Evolutionary conservation across 805 yeast genomes (phyloP).

Genomic region (Tetrapisispora fleetii): DNA sequence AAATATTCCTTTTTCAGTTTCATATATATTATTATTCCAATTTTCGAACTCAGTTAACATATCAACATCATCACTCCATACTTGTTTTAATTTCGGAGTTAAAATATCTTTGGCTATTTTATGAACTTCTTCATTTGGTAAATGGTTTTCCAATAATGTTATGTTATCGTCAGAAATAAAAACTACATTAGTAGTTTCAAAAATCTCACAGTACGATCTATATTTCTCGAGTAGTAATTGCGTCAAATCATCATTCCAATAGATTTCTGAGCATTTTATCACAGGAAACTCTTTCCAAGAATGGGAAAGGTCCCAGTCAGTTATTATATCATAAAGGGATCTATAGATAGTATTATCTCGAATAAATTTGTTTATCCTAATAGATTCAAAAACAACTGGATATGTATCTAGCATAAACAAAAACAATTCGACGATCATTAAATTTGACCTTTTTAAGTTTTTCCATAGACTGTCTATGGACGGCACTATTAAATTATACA

Average conservation of each 20-base stretch:
- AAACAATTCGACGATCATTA: conserved; percentile 1
- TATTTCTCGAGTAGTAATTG: background rate
- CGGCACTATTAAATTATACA: conserved; percentile 10
- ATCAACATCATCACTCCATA: background rate
- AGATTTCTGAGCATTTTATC: background rate
- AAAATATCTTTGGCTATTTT: no score
- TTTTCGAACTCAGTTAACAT: background rate
- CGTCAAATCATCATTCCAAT: background rate
- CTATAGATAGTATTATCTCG: background rate
- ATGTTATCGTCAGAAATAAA: background rate
- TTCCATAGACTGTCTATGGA: conserved; percentile 9
- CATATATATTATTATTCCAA: background rate
- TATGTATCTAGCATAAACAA: background rate
- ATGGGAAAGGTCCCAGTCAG: background rate
- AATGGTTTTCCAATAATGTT: background rate
- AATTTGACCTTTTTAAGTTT: conserved; percentile 18
- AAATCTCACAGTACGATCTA: background rate
- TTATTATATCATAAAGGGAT: background rate
- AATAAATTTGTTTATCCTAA: background rate
- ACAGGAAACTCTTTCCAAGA: background rate
- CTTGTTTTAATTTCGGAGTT: background rate
- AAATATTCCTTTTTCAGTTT: background rate
- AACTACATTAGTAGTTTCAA: background rate
- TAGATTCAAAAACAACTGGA: background rate
- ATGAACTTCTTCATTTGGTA: background rate